Conservation (phyloP, 805 yeast species). For the Phaffomyces antillensis region DNA sequence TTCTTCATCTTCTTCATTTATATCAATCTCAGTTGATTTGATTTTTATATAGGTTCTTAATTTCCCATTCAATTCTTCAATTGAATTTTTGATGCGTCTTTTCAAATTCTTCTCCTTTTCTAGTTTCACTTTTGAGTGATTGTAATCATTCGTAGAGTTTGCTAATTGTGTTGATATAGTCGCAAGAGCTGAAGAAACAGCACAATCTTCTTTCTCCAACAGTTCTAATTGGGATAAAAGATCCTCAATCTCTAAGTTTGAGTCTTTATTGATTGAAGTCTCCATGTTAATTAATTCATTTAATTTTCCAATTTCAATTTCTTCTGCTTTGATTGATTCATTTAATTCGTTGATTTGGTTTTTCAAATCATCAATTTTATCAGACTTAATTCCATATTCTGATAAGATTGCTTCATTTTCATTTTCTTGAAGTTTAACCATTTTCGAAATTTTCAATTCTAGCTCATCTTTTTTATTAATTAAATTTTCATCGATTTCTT, state of each 20-base stretch:
- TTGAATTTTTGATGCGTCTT: slow-evolving; percentile 42
- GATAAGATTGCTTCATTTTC: slow-evolving; percentile 7
- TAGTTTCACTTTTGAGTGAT: slow-evolving; percentile 23
- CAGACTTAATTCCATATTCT: slow-evolving; percentile 12
- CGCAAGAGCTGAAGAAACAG: slow-evolving; percentile 16
- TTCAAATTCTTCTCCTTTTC: slow-evolving; percentile 31
- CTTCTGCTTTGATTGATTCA: slow-evolving; percentile 10
- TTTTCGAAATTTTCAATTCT: not conserved
- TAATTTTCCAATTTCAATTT: slow-evolving; percentile 3
- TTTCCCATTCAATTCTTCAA: slow-evolving; percentile 31
- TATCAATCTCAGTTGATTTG: not conserved
- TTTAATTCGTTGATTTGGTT: slow-evolving; percentile 16
- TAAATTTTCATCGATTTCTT: not conserved
- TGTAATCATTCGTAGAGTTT: slow-evolving; percentile 16
- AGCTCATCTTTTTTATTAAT: not conserved
- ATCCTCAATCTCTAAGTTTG: not conserved
- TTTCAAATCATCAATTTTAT: not conserved
- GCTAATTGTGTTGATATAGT: slow-evolving; percentile 19
- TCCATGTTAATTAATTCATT: not conserved
- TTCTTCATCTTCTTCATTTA: not conserved
- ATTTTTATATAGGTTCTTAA: slow-evolving; percentile 22
- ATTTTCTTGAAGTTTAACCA: slow-evolving; percentile 7
- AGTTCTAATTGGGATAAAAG: slow-evolving; percentile 15
- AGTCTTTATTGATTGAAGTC: not conserved
- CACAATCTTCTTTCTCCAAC: slow-evolving; percentile 17